Conservation (phyloP, 2,329 filamentous ascomycete species). For the Aspergillus tanneri region DNA sequence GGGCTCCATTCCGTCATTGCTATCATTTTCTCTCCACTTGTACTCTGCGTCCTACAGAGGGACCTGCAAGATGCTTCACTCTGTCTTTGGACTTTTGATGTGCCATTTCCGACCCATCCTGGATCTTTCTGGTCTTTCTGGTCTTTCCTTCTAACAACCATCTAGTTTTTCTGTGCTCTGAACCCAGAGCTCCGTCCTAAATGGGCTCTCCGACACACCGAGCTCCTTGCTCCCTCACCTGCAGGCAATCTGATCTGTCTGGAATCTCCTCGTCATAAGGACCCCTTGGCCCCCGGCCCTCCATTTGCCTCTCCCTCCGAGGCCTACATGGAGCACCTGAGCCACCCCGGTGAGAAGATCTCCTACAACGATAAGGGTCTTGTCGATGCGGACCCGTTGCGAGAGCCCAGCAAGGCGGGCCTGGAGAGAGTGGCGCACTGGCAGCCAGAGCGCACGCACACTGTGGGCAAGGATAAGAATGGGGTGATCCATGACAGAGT, state of each 20-base stretch:
- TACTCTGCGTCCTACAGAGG: conserved; percentile 8
- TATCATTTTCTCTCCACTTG: conserved; percentile 5
- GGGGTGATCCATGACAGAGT: conserved; percentile 43
- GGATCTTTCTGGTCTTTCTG: conserved; percentile 1
- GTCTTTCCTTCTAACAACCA: conserved; percentile 1
- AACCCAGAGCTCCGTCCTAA: conserved; percentile 52
- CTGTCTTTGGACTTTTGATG: conserved; percentile 1
- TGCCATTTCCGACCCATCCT: conserved; percentile 1
- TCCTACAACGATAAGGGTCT: conserved; percentile 58
- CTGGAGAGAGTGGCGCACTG: conserved; percentile 53
- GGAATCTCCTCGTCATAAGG: conserved; percentile 74
- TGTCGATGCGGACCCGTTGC: conserved; percentile 49
- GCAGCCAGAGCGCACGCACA: conserved; percentile 56
- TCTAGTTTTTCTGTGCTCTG: conserved; percentile 61
- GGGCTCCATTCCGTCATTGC: conserved; percentile 4
- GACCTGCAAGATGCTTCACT: background rate
- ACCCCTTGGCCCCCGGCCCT: conserved; percentile 63
- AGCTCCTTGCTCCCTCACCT: conserved; percentile 50
- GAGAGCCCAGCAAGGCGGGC: conserved; percentile 40
- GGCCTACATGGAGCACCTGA: conserved; percentile 70
- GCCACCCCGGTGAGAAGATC: conserved; percentile 66
- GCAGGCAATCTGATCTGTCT: conserved; percentile 60
- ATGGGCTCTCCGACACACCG: conserved; percentile 57
- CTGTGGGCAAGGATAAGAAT: conserved; percentile 49
- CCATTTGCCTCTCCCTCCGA: conserved; percentile 69